These are phyloP conservation scores for Salix arbutifolia DNA, from an alignment of 345 rosid genomes.

Conservation along the genomic window DNA sequence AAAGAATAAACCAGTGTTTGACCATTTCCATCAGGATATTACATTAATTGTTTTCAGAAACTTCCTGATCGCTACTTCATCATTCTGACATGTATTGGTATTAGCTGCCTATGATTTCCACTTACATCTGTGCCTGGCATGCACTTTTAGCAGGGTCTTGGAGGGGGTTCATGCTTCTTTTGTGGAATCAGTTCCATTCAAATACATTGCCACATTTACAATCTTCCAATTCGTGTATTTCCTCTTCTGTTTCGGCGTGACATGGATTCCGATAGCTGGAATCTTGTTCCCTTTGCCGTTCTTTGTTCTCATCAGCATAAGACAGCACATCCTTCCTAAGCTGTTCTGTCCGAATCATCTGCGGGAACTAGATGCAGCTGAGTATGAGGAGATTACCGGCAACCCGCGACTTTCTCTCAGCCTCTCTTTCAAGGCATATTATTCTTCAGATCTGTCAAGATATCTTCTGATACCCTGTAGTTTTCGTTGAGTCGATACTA, in stretches of 20 bases:
- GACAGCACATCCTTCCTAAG: conserved; percentile 70
- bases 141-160: conserved; percentile 47
- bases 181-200: conserved; percentile 68
- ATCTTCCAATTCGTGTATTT: conserved; percentile 59
- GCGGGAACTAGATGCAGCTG: conserved; percentile 71
- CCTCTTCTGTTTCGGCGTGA: conserved; percentile 62
- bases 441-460: not conserved
- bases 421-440: conserved; percentile 33
- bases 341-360: conserved; percentile 42
- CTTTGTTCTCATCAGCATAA: conserved; percentile 65
- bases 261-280: conserved; percentile 87
- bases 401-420: conserved; percentile 38
- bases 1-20: too few relatives aligned
- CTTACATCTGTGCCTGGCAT: not conserved
- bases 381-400: conserved; percentile 64
- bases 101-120: not conserved
- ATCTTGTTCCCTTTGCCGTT: conserved; percentile 80
- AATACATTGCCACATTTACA: conserved; percentile 48
- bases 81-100: not conserved
- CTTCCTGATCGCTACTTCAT: not conserved
- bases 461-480: not conserved
- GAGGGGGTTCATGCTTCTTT: conserved; percentile 70
- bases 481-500: not conserved
- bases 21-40: too few relatives aligned
- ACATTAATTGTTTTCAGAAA: not conserved